These are phyloP conservation scores for Iris macrosiphon DNA, from an alignment of 106 monocot species.

Conservation along the genomic window DNA sequence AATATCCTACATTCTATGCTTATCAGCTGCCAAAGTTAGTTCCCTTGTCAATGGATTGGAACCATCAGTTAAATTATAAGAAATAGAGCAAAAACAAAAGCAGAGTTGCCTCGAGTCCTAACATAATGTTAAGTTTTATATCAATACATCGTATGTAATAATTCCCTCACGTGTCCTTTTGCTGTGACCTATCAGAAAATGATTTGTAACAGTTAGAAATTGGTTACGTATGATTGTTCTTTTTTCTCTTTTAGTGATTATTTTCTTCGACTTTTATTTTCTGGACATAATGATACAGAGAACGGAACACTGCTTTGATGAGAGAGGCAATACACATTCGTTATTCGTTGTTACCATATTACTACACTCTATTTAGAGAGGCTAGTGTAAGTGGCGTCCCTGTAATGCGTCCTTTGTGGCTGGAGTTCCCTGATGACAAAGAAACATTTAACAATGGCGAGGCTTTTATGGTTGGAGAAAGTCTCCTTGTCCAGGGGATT, in stretches of 20 bases:
- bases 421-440: constrained; percentile 84
- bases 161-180: too few species aligned
- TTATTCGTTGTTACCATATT: constrained; percentile 90
- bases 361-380: constrained; percentile 92
- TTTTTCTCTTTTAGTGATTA: constrained; percentile 1
- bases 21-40: too few species aligned
- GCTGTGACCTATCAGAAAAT: too few species aligned
- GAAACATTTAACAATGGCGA: constrained; percentile 81
- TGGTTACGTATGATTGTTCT: not conserved
- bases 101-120: too few species aligned
- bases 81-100: too few species aligned
- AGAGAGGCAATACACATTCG: constrained; percentile 89
- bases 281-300: constrained; percentile 37
- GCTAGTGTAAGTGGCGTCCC: constrained; percentile 72
- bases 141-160: too few species aligned
- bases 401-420: constrained; percentile 90
- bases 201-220: not conserved
- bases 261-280: not conserved
- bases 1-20: too few species aligned
- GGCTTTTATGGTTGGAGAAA: constrained; percentile 85
- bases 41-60: too few species aligned
- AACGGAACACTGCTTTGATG: constrained; percentile 73
- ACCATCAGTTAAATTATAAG: too few species aligned
- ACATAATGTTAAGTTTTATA: too few species aligned
- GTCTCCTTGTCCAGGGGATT: constrained; percentile 82